phyloP scores from a whole-genome alignment of 179 eudicot genomes.

The Patellifolia procumbens region DNA sequence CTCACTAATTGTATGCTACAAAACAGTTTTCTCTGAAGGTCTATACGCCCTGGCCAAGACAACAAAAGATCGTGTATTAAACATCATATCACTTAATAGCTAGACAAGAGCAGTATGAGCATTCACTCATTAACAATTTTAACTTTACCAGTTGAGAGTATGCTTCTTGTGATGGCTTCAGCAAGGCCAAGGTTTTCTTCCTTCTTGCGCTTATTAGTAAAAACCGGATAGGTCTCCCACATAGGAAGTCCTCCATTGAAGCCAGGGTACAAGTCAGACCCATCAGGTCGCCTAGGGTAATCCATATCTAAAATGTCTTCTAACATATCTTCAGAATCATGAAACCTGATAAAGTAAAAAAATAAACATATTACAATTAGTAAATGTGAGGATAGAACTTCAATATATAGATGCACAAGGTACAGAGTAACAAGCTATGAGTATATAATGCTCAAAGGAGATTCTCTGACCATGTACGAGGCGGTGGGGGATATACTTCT shows the following conservation, averaged over 20 bases:
- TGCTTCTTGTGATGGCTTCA: constrained; percentile 95
- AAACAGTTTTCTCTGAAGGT: constrained; percentile 87
- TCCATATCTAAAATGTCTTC: constrained; percentile 84
- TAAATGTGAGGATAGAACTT: constrained; percentile 9
- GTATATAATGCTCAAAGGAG: constrained; percentile 14
- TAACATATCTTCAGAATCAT: constrained; percentile 90
- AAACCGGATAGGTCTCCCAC: constrained; percentile 86
- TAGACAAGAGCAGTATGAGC: neutral
- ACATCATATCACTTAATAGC: neutral
- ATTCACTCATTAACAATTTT: constrained; percentile 1
- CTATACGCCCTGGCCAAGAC: constrained; percentile 75
- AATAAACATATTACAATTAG: neutral
- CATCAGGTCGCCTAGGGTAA: constrained; percentile 69
- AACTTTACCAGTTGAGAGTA: constrained; percentile 71
- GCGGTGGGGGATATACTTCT: constrained; percentile 92
- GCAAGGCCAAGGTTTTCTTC: constrained; percentile 93
- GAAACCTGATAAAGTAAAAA: constrained; percentile 59
- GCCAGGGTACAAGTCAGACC: constrained; percentile 63
- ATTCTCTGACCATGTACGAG: constrained; percentile 73
- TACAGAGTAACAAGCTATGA: constrained; percentile 11
- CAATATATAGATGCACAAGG: neutral
- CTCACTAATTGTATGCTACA: constrained; percentile 98
- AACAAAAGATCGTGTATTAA: constrained; percentile 10
- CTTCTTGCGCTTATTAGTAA: constrained; percentile 60
- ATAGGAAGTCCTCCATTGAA: constrained; percentile 58